Conservation (phyloP, 176 grass and related monocot genomes). For the Triticum dicoccoides region DNA sequence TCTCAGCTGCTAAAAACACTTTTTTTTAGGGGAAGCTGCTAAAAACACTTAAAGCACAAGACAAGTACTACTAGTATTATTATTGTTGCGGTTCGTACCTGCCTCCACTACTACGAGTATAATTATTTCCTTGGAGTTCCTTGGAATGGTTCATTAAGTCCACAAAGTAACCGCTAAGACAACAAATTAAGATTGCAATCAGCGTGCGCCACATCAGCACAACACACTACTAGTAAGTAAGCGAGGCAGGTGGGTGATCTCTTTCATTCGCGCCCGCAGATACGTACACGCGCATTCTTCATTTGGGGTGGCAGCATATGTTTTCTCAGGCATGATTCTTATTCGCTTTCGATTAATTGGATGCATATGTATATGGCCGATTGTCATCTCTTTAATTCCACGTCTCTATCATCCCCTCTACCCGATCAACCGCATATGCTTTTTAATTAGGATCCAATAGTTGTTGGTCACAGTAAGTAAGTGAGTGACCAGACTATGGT, state of each 20-base stretch:
- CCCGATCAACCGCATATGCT: not conserved
- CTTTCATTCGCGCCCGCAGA: not conserved
- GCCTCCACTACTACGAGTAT: not conserved
- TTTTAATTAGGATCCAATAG: conserved; percentile 31
- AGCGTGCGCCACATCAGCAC: not conserved
- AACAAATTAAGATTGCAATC: not conserved
- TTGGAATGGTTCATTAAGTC: not conserved
- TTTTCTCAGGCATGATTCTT: conserved; percentile 1
- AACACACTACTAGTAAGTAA: not conserved
- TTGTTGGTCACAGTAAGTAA: conserved; percentile 20
- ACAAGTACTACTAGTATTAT: not conserved
- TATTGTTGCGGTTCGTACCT: not conserved
- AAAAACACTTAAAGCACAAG: not conserved
- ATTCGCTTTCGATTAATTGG: not conserved
- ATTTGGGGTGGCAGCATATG: not conserved
- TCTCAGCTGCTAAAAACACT: not conserved
- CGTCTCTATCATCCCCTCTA: not conserved
- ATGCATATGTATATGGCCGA: not conserved
- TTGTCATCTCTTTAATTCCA: not conserved
- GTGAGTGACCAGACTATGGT: conserved; percentile 17
- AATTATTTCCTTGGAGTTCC: not conserved
- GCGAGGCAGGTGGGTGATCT: not conserved
- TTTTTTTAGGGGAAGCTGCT: too few relatives aligned
- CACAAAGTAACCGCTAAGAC: not conserved
- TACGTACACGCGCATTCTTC: not conserved